phyloP scores from a whole-genome alignment of 441 rosid species.

The Daphne laureola region DNA sequence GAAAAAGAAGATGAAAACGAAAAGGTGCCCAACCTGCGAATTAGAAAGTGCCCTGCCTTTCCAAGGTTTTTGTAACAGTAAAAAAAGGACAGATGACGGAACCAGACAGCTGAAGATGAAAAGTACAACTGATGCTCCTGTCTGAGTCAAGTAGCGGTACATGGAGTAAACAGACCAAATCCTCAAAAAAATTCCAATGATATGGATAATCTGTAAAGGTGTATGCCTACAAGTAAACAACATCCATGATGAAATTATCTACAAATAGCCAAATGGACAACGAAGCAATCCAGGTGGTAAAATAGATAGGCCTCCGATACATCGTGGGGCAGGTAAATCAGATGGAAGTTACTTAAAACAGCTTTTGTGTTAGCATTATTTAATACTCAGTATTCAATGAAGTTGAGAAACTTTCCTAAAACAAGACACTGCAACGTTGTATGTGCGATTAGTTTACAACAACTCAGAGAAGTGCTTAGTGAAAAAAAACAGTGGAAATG shows the following conservation, averaged over 20 bases:
- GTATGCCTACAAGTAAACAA: slow-evolving; percentile 45
- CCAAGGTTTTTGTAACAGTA: slow-evolving; percentile 90
- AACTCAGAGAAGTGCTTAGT: too few relatives aligned
- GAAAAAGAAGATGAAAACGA: neutral
- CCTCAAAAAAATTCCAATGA: slow-evolving; percentile 67
- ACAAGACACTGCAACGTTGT: too few relatives aligned
- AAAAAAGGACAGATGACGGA: slow-evolving; percentile 63
- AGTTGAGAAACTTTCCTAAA: too few relatives aligned
- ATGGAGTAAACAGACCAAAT: slow-evolving; percentile 95
- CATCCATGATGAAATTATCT: slow-evolving; percentile 1
- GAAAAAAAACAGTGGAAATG: too few relatives aligned
- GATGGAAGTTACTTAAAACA: neutral
- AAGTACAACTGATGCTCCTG: slow-evolving; percentile 77
- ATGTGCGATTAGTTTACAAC: too few relatives aligned
- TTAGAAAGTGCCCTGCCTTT: slow-evolving; percentile 87
- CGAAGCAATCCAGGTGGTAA: neutral
- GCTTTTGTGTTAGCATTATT: neutral
- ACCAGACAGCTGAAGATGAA: slow-evolving; percentile 81
- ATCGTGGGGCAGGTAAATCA: neutral
- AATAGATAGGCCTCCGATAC: neutral
- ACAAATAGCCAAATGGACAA: slow-evolving; percentile 2
- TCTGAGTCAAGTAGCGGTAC: slow-evolving; percentile 67
- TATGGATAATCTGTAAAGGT: slow-evolving; percentile 76
- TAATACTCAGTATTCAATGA: neutral
- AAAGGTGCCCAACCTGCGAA: slow-evolving; percentile 51